Base-by-base conservation (phyloP, 106 monocot genomes). In the Platanthera zijinensis region DNA sequence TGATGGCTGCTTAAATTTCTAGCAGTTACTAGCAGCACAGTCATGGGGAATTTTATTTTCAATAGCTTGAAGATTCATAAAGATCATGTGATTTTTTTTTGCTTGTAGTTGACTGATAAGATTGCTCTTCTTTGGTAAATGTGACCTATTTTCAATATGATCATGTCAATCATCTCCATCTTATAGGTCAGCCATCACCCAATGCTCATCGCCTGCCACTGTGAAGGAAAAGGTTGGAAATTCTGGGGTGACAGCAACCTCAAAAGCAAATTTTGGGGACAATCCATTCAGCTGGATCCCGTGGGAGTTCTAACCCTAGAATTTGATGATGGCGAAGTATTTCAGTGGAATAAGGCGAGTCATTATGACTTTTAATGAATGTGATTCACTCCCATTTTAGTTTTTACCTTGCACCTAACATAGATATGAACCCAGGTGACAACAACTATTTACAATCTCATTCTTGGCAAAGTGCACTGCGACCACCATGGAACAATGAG, bases 291-390 rank as follows among this genome's bases (percentile, higher is more conserved):
- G 68, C 78, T 95, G 28, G 95, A 95, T 46, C 95, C 86, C 8
- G 86, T 95, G 66, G 95, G 95, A 57, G 56, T 84, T 78, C 78
- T 95, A 74, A 95, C 95, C 17, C 25, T 95, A 69, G 89, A 95
- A 80, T 95, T 95, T 80, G 92, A 95, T 68, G 92, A 95, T 80
- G 95, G 95, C 79, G 95, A 95, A 85, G 80, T 80, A 73, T 92
- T 95, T 73, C 87, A 86, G 59, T 95, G 95, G 95, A 88, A 84
- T 82, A 95, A 95, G 89, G 94, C 86, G 74, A 54, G 52, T 13
- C 9, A 47, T 32, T 28, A 28, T 12, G 15, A 15, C 28, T 39
- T 81, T 8, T 12, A 50, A 3, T 74, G 15, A 14, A 8, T 9
- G 8, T 62, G 32, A 78, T 59, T 50, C 4, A 32, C 12, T 48